A percentile compares a stretch with the other conserved stretches of the same genome.
These are phyloP conservation scores for Globisporangium alternatum DNA, from an alignment of 352 stramenopile genomes.

Conservation along the genomic window DNA sequence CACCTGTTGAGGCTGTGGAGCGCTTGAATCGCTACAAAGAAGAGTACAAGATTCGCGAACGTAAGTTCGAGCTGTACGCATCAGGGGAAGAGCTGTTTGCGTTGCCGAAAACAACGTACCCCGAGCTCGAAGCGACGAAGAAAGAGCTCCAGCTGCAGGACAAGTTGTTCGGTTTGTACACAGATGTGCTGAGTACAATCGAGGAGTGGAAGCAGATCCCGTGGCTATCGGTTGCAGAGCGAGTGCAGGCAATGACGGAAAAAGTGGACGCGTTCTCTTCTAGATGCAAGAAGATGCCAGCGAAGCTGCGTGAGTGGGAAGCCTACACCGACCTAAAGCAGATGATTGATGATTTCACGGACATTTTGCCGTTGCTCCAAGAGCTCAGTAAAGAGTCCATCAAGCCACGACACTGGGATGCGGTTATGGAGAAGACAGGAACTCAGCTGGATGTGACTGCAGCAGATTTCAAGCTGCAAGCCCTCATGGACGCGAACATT, in stretches of 20 bases:
- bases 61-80: constrained; percentile 97
- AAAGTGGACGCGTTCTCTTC: constrained; percentile 95
- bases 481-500: constrained; percentile 93
- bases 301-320: constrained; percentile 95
- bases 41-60: constrained; percentile 96
- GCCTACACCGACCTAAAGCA: constrained; percentile 96
- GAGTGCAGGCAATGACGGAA: constrained; percentile 95
- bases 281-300: constrained; percentile 97
- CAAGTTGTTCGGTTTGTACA: constrained; percentile 96
- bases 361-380: constrained; percentile 94
- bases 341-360: constrained; percentile 98
- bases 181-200: constrained; percentile 96
- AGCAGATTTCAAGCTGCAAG: constrained; percentile 95
- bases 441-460: constrained; percentile 92
- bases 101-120: constrained; percentile 94
- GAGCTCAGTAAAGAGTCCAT: constrained; percentile 97
- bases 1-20: constrained; percentile 95
- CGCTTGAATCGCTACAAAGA: constrained; percentile 97
- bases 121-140: constrained; percentile 95
- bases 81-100: constrained; percentile 97
- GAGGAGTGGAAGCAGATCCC: constrained; percentile 96
- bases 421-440: constrained; percentile 94
- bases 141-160: constrained; percentile 96
- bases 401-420: constrained; percentile 95
- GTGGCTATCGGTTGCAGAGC: constrained; percentile 93